phyloP scores from a whole-genome alignment of 2,329 filamentous ascomycete species.

The Botrytis medusae region DNA sequence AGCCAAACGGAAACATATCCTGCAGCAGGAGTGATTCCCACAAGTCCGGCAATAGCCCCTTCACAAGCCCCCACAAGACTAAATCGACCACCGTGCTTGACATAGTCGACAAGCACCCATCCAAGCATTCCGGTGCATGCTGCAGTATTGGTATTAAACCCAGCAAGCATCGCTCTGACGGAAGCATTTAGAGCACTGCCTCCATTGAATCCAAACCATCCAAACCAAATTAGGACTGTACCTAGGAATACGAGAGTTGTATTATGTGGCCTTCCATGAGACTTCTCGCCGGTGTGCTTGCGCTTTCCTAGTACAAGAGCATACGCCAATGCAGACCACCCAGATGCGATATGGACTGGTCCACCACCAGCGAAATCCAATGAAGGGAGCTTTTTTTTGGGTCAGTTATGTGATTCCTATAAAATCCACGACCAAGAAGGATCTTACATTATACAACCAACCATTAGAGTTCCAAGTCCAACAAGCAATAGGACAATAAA shows the following conservation, averaged over 20 bases:
- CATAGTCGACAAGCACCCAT: slow-evolving; percentile 55
- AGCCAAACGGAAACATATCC: slow-evolving; percentile 55
- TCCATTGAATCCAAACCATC: slow-evolving; percentile 57
- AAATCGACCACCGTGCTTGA: slow-evolving; percentile 48
- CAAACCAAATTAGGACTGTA: slow-evolving; percentile 65
- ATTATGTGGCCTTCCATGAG: slow-evolving; percentile 59
- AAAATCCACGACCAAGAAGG: neutral
- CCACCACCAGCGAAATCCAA: slow-evolving; percentile 45
- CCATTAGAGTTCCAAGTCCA: slow-evolving; percentile 69
- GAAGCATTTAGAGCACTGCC: slow-evolving; percentile 52
- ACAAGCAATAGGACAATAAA: slow-evolving; percentile 63
- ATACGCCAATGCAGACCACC: slow-evolving; percentile 63
- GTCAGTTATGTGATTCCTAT: neutral
- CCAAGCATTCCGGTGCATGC: slow-evolving; percentile 54
- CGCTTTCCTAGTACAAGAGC: slow-evolving; percentile 63
- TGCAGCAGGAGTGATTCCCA: slow-evolving; percentile 59
- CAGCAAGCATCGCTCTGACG: slow-evolving; percentile 54
- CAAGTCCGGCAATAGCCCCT: slow-evolving; percentile 56
- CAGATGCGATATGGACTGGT: slow-evolving; percentile 63
- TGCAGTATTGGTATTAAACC: slow-evolving; percentile 59
- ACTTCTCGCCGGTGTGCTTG: slow-evolving; percentile 47
- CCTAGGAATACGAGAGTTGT: slow-evolving; percentile 63
- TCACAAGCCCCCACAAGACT: slow-evolving; percentile 53
- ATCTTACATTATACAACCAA: slow-evolving; percentile 55
- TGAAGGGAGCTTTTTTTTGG: slow-evolving; percentile 43